Percentiles rank a stretch among this genome's conserved stretches.
Conservation (phyloP, 352 stramenopile genomes). For the Thalassiosira exigua region DNA sequence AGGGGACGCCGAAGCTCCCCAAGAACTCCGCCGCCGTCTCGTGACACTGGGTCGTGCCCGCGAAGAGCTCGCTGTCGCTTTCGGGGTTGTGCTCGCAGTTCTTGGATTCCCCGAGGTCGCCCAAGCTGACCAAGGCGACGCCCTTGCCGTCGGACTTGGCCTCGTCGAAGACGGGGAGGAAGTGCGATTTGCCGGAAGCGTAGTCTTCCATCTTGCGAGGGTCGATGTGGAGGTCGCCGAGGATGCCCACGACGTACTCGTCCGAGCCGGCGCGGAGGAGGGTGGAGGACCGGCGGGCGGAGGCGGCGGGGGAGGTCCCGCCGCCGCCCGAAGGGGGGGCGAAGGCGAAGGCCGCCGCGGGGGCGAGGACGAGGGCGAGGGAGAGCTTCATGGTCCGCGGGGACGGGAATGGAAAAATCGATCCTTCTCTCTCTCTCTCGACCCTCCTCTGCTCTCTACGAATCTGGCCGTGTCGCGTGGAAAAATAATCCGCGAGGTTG, state of each 20-base stretch:
- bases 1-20: conserved; percentile 66
- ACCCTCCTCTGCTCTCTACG: too few species aligned
- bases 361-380: conserved; percentile 8
- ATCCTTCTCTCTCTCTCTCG: too few species aligned
- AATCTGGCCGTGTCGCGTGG: too few species aligned
- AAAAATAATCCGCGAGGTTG: too few species aligned
- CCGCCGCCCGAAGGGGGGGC: too few species aligned
- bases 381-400: neutral
- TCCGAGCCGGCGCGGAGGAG: conserved; percentile 9
- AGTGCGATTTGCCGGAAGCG: conserved; percentile 36
- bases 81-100: conserved; percentile 64
- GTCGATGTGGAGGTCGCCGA: conserved; percentile 78
- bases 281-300: conserved; percentile 3
- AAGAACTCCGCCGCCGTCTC: conserved; percentile 73
- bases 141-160: conserved; percentile 53
- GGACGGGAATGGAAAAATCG: too few species aligned
- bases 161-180: conserved; percentile 57
- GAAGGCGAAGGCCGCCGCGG: conserved; percentile 4
- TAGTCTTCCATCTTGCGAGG: conserved; percentile 78
- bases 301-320: too few species aligned
- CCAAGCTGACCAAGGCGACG: conserved; percentile 66
- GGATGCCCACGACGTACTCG: conserved; percentile 61
- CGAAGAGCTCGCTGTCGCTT: conserved; percentile 67
- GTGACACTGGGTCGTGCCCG: conserved; percentile 74
- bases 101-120: conserved; percentile 78